Conservation (phyloP, 805 yeast genomes). For the Kuraishia ogatae region DNA sequence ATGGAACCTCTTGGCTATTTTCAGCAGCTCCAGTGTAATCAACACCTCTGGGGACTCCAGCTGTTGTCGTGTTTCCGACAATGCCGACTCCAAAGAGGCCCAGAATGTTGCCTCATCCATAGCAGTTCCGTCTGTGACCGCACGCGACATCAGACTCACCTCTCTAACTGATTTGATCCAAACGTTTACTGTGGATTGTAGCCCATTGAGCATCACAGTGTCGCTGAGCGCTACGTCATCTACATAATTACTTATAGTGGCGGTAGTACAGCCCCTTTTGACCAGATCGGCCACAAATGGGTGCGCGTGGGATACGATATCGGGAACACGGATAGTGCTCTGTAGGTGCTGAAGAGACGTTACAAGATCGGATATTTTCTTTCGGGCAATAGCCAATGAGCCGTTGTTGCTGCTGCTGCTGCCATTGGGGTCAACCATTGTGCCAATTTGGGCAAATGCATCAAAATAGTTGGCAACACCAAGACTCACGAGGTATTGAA, state of each 20-base stretch:
- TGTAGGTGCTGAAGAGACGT: slow-evolving; percentile 59
- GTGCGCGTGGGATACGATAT: slow-evolving; percentile 44
- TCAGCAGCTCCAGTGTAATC: slow-evolving; percentile 51
- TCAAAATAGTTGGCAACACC: slow-evolving; percentile 72
- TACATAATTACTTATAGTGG: slow-evolving; percentile 6
- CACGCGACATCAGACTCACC: slow-evolving; percentile 44
- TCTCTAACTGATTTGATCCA: slow-evolving; percentile 65
- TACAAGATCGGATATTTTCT: slow-evolving; percentile 60
- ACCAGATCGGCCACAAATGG: slow-evolving; percentile 26
- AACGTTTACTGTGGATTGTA: slow-evolving; percentile 61
- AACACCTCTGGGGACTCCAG: slow-evolving; percentile 43
- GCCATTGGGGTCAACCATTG: not conserved
- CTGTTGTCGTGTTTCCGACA: slow-evolving; percentile 50
- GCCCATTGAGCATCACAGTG: slow-evolving; percentile 48
- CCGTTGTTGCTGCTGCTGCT: slow-evolving; percentile 5
- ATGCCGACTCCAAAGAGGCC: slow-evolving; percentile 59
- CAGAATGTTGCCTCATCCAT: slow-evolving; percentile 71
- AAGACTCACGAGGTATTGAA: slow-evolving; percentile 49
- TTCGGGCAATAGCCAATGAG: slow-evolving; percentile 25
- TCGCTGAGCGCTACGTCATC: slow-evolving; percentile 32
- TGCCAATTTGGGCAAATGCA: slow-evolving; percentile 19
- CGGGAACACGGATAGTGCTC: slow-evolving; percentile 61
- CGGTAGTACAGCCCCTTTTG: not conserved
- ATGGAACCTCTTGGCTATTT: slow-evolving; percentile 70
- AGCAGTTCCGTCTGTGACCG: slow-evolving; percentile 45